These are phyloP conservation scores for Tuber borchii DNA, from an alignment of 495 filamentous ascomycete species.

Conservation along the genomic window DNA sequence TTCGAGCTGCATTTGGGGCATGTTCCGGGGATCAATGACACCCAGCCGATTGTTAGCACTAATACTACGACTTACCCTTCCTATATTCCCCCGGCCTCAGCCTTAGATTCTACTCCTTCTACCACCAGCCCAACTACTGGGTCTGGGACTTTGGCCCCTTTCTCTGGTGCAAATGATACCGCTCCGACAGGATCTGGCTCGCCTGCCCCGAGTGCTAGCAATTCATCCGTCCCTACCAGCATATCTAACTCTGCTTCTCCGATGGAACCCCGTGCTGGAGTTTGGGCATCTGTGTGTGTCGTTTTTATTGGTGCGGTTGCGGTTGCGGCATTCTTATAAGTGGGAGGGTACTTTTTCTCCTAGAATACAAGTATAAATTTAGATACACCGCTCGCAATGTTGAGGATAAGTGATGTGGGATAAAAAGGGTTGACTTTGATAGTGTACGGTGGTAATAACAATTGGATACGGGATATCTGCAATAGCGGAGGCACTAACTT, in stretches of 20 bases:
- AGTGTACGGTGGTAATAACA: neutral
- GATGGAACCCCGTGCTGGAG: neutral
- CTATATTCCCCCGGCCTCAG: neutral
- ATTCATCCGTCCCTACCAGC: no score
- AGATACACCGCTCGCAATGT: neutral
- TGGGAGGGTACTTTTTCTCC: neutral
- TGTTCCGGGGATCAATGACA: neutral
- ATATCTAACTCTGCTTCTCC: neutral
- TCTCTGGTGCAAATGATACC: neutral
- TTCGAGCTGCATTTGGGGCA: neutral
- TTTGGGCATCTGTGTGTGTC: neutral
- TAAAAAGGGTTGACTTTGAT: neutral
- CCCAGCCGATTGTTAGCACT: neutral
- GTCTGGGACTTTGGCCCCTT: no score
- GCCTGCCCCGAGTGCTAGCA: neutral
- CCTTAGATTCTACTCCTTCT: neutral
- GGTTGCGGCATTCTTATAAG: neutral
- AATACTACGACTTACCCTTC: neutral
- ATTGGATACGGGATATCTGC: neutral
- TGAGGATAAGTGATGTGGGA: neutral
- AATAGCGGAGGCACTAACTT: neutral
- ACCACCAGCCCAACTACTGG: neutral
- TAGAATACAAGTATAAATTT: neutral
- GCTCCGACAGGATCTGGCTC: neutral
- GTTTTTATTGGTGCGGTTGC: neutral